phyloP scores from a whole-genome alignment of 169 alveolate species.

The Babesia bigemina region DNA sequence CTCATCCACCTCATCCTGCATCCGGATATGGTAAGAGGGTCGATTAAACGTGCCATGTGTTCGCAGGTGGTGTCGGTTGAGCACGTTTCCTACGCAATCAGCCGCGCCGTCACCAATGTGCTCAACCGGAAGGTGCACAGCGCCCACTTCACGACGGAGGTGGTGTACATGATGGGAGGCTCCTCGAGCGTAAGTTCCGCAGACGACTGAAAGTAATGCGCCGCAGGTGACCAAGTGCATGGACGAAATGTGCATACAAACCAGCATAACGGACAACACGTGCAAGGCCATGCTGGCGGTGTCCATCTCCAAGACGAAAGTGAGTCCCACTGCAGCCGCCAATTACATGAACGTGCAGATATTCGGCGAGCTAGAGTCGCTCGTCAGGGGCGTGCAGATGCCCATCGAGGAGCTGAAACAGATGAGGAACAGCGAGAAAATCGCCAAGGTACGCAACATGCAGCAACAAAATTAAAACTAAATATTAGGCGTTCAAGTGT shows the following conservation, averaged over 20 bases:
- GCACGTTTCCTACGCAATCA: conserved; percentile 45
- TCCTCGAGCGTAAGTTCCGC: conserved; percentile 49
- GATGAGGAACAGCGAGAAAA: conserved; percentile 21
- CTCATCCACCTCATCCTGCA: conserved; percentile 27
- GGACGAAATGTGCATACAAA: conserved; percentile 41
- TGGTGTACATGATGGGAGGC: conserved; percentile 60
- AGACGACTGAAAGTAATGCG: neutral
- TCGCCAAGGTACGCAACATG: conserved; percentile 26
- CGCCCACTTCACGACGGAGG: conserved; percentile 51
- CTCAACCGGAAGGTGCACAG: conserved; percentile 45
- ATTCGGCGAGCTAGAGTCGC: conserved; percentile 10
- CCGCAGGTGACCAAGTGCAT: conserved; percentile 52
- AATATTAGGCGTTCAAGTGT: conserved; percentile 56
- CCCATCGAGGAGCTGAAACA: conserved; percentile 31
- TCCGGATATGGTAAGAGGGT: conserved; percentile 50
- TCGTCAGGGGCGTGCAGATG: conserved; percentile 33
- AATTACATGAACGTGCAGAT: neutral
- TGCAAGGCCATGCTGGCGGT: conserved; percentile 31
- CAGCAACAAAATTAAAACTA: neutral
- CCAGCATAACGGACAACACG: neutral
- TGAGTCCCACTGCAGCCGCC: neutral
- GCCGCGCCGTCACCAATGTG: conserved; percentile 59
- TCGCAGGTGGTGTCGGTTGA: conserved; percentile 47
- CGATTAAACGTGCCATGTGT: neutral
- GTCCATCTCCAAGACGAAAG: conserved; percentile 33